Evolutionary conservation across 2,329 filamentous ascomycete genomes (phyloP), one percentile per base, ranked within the genome.

Genomic region (Zymoseptoria brevis): DNA sequence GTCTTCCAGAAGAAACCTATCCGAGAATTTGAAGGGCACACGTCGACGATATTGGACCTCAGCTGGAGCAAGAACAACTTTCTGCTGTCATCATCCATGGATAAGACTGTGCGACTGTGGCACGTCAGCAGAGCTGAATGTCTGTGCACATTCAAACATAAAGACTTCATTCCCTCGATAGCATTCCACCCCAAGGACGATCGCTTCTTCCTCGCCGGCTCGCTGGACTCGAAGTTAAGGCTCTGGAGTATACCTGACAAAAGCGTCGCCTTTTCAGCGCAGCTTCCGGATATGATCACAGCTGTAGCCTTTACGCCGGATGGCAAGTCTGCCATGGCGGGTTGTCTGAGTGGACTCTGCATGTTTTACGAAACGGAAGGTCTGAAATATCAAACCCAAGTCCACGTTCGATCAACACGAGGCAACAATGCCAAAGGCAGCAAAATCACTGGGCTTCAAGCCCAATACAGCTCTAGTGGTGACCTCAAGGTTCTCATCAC

Each of bases 21-120:
- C 8, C 83, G 87, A 57, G 88, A 96, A 69, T 96, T 94, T 64
- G 77, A 82, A 57, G 92, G 91, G 4, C 94, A 99, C 71, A 87
- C 84, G 0, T 87, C 88, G 16, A 92, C 95, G 66, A 85, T 99
- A 5, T 77, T 99, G 64, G 93, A 96, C 71, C 74, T 99, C 60
- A 96, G 90, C 72, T 99, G 94, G 94, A 97, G 93, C 77, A 99
- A 97, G 80, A 99, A 99, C 75, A 96, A 96, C 73, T 99, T 99
- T 67, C 75, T 99, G 26, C 80, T 99, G 16, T 96, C 93, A 3
- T 95, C 92, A 0, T 96, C 92, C 0, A 96, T 97, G 91, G 94
- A 99, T 73, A 96, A 96, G 77, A 96, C 92, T 0, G 94, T 99
- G 11, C 84, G 90, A 13, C 75, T 99, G 53, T 99, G 94, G 93